Evolutionary conservation across 2,329 filamentous ascomycete species (phyloP).

Genomic region (Aspergillus brunneoviolaceus): DNA sequence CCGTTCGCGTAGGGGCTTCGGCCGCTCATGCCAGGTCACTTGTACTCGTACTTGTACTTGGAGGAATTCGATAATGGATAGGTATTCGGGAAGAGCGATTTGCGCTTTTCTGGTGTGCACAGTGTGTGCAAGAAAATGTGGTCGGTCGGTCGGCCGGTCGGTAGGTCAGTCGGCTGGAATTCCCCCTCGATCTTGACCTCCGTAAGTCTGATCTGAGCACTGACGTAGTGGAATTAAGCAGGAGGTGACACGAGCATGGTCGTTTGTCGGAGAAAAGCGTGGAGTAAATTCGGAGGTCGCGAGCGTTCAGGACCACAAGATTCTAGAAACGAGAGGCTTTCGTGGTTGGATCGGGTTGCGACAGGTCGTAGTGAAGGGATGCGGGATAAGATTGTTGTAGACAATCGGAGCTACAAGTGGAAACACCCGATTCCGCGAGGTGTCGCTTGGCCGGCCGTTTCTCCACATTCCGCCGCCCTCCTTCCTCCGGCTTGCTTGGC

Average conservation of each 20-base stretch:
- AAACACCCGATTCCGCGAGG: slow-evolving; percentile 2
- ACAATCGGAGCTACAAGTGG: slow-evolving; percentile 2
- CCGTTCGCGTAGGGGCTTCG: slow-evolving; percentile 39
- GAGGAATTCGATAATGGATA: neutral
- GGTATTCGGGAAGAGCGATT: no score
- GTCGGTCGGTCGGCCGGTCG: slow-evolving; percentile 1
- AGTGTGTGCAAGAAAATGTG: no score
- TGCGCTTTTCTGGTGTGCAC: no score
- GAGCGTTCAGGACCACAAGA: no score
- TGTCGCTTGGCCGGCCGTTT: slow-evolving; percentile 2
- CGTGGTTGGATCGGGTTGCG: neutral
- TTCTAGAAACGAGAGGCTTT: neutral
- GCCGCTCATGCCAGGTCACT: slow-evolving; percentile 34
- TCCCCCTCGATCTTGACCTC: neutral
- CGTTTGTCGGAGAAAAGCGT: neutral
- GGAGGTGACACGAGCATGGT: slow-evolving; percentile 27
- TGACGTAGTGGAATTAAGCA: slow-evolving; percentile 18
- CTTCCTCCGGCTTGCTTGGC: slow-evolving; percentile 3
- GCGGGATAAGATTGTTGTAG: neutral
- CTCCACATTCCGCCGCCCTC: neutral
- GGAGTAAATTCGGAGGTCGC: neutral
- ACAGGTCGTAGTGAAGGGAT: neutral
- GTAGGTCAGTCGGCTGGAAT: neutral
- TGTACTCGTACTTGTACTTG: slow-evolving; percentile 7
- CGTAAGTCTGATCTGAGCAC: slow-evolving; percentile 17